These are phyloP conservation scores for Macrophomina phaseolina DNA, from an alignment of 2,329 filamentous ascomycete genomes.

Conservation along the genomic window DNA sequence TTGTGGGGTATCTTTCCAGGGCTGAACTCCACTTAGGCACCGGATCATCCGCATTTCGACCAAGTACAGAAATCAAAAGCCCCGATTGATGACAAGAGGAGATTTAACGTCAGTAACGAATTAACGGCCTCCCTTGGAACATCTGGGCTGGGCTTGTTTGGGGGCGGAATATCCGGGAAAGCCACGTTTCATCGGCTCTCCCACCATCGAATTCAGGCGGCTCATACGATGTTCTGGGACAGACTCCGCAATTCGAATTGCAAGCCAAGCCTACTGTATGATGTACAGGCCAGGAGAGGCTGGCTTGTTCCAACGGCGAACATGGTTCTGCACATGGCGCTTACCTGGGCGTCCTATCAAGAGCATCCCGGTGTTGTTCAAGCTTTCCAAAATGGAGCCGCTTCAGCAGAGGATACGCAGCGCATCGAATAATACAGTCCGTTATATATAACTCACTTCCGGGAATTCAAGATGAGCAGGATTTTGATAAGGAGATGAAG, in stretches of 20 bases:
- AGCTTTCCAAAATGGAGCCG: not conserved
- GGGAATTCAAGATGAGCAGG: not conserved
- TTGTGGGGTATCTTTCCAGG: not conserved
- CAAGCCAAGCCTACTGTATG: not conserved
- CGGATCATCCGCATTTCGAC: not conserved
- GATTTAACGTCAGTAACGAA: not conserved
- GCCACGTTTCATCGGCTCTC: not conserved
- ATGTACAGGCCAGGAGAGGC: not conserved
- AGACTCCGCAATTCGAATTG: not conserved
- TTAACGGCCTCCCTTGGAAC: not conserved
- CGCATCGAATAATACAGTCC: not conserved
- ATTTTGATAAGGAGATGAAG: constrained; percentile 1
- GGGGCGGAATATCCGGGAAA: not conserved
- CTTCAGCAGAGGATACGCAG: not conserved
- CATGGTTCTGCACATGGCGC: not conserved
- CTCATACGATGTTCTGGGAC: not conserved
- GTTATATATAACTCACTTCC: not conserved
- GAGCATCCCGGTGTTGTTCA: not conserved
- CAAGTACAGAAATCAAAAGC: not conserved
- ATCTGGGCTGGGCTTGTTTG: not conserved
- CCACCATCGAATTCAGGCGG: not conserved
- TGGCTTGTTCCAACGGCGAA: not conserved
- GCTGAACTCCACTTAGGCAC: not conserved
- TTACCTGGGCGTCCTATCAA: not conserved
- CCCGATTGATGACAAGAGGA: not conserved